Conservation (phyloP, 805 yeast genomes). For the Lipomyces oligophaga region DNA sequence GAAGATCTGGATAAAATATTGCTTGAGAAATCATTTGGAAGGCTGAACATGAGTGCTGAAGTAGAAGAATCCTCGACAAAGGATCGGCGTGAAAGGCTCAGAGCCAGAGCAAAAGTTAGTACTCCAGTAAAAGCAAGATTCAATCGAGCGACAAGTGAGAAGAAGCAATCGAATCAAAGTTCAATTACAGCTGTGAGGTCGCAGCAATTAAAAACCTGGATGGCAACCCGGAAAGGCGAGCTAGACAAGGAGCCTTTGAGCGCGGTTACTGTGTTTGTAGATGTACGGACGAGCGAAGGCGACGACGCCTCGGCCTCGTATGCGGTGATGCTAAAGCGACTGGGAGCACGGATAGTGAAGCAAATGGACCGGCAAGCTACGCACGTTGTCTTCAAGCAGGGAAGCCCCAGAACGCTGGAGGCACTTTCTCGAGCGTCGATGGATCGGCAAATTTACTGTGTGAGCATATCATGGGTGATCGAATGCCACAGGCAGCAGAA, state of each 20-base stretch:
- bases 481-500: constrained; percentile 4
- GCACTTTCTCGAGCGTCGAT: constrained; percentile 17
- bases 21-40: constrained; percentile 2
- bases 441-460: constrained; percentile 9
- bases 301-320: constrained; percentile 28
- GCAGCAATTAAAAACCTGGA: not conserved
- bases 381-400: constrained; percentile 28
- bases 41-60: not conserved
- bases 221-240: not conserved
- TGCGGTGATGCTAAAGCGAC: constrained; percentile 8
- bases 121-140: not conserved
- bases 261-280: constrained; percentile 23
- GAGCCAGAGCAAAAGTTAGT: not conserved
- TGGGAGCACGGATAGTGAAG: constrained; percentile 26
- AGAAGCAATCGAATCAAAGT: not conserved
- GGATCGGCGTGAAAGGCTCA: not conserved
- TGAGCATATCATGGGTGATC: constrained; percentile 27
- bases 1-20: not conserved
- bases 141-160: not conserved
- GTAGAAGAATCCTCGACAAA: not conserved
- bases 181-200: not conserved
- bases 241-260: constrained; percentile 5
- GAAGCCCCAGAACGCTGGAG: constrained; percentile 23
- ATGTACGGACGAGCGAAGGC: constrained; percentile 22
- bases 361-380: constrained; percentile 17